Conservation (phyloP, 2,329 filamentous ascomycete genomes). For the Fusarium penzigii region DNA sequence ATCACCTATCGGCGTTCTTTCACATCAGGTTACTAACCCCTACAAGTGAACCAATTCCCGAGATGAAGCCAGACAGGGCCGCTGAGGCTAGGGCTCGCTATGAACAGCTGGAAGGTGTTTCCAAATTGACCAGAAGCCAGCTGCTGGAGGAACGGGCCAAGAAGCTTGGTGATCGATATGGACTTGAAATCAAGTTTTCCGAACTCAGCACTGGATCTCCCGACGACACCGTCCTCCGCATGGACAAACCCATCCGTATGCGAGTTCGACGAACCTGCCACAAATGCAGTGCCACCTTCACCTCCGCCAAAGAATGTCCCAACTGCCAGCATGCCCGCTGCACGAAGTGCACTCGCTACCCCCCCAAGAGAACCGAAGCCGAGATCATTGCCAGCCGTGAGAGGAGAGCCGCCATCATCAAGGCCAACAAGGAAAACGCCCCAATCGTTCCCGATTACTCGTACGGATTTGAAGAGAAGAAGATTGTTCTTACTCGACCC, state of each 20-base stretch:
- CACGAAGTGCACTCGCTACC: slow-evolving; percentile 76
- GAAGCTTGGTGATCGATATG: slow-evolving; percentile 56
- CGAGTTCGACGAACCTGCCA: slow-evolving; percentile 80
- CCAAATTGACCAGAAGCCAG: slow-evolving; percentile 49
- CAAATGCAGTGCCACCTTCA: slow-evolving; percentile 74
- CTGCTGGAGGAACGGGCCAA: slow-evolving; percentile 58
- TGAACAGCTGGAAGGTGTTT: slow-evolving; percentile 34
- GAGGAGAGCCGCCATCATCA: slow-evolving; percentile 49
- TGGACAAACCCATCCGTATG: slow-evolving; percentile 77
- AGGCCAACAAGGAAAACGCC: slow-evolving; percentile 59
- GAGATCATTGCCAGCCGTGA: slow-evolving; percentile 55
- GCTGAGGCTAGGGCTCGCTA: slow-evolving; percentile 31
- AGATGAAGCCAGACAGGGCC: slow-evolving; percentile 14
- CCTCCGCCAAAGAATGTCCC: slow-evolving; percentile 69
- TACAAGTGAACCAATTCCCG: slow-evolving; percentile 18
- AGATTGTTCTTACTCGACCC: slow-evolving; percentile 60
- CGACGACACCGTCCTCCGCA: slow-evolving; percentile 59
- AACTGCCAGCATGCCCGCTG: slow-evolving; percentile 80
- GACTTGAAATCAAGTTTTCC: slow-evolving; percentile 55
- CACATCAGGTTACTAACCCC: slow-evolving; percentile 7
- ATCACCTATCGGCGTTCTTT: too few relatives aligned
- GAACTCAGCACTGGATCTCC: slow-evolving; percentile 52
- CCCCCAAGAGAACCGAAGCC: slow-evolving; percentile 62
- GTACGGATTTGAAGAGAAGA: slow-evolving; percentile 45
- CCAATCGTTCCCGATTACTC: slow-evolving; percentile 53